These are phyloP conservation scores for Themeda triandra DNA, from an alignment of 176 grass and related monocot genomes.

Conservation along the genomic window DNA sequence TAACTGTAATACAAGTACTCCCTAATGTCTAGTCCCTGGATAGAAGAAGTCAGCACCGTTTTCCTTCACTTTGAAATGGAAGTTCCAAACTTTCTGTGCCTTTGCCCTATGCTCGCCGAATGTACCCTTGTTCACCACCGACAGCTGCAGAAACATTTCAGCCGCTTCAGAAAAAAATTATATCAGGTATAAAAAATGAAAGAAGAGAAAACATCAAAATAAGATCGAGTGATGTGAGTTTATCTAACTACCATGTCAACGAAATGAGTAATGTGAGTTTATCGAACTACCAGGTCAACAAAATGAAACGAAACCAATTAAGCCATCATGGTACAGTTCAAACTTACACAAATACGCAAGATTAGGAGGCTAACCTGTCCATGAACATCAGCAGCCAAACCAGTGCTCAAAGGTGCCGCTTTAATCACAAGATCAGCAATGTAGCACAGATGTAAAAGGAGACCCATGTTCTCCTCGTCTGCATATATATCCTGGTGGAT, in stretches of 20 bases:
- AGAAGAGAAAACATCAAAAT: neutral
- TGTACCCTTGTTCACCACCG: conserved; percentile 59
- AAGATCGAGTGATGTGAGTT: neutral
- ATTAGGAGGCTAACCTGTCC: conserved; percentile 61
- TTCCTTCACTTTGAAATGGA: conserved; percentile 90
- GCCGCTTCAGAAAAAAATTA: conserved; percentile 13
- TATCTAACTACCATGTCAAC: neutral
- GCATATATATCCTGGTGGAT: conserved; percentile 88
- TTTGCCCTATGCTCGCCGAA: conserved; percentile 25
- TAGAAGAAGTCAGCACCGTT: conserved; percentile 78
- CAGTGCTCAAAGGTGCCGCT: conserved; percentile 62
- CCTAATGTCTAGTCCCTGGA: conserved; percentile 62
- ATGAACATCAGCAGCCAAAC: conserved; percentile 90
- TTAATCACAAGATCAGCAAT: conserved; percentile 71
- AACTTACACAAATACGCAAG: neutral
- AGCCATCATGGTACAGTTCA: neutral
- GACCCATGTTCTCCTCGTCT: conserved; percentile 37
- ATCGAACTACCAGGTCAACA: neutral
- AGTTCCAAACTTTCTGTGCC: conserved; percentile 59
- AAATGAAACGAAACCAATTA: conserved; percentile 4
- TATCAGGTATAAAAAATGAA: neutral
- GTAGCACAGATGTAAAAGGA: conserved; percentile 69
- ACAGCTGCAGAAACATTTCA: conserved; percentile 47
- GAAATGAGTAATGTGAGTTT: neutral
- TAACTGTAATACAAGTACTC: neutral